Conservation (phyloP, 2,329 filamentous ascomycete genomes). For the Rutstroemia sp. region DNA sequence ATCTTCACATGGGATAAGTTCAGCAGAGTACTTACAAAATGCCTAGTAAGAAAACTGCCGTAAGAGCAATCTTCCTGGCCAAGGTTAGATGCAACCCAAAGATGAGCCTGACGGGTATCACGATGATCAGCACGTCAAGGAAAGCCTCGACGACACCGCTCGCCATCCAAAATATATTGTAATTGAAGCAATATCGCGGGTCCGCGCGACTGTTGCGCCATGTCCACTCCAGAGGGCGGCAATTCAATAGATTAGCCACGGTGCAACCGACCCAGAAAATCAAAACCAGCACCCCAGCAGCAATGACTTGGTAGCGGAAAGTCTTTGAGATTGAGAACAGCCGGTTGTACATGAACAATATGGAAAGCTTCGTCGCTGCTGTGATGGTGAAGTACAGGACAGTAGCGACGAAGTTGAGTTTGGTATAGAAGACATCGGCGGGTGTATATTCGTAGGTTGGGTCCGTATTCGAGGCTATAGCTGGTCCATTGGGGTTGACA, state of each 20-base stretch:
- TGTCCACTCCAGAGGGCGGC: not conserved
- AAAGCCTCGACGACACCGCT: not conserved
- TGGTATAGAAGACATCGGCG: not conserved
- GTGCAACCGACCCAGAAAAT: conserved; percentile 2
- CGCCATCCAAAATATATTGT: not conserved
- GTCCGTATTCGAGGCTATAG: not conserved
- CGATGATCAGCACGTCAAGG: not conserved
- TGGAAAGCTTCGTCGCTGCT: not conserved
- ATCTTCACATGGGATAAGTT: not conserved
- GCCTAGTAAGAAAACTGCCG: not conserved
- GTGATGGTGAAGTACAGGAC: not conserved
- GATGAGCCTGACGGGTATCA: not conserved
- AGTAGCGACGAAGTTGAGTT: not conserved
- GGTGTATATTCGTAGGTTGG: not conserved
- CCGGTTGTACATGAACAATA: not conserved
- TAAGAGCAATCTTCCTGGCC: not conserved
- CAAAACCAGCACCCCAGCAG: not conserved
- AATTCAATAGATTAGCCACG: not conserved
- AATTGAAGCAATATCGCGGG: conserved; percentile 3
- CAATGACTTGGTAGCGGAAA: not conserved
- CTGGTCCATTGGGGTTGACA: not conserved
- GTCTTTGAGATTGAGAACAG: not conserved
- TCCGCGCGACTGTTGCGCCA: conserved; percentile 1
- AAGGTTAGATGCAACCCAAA: not conserved
- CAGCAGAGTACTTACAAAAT: not conserved